A percentile compares a stretch with the other conserved stretches of the same genome.
Evolutionary conservation across 2,329 filamentous ascomycete genomes (phyloP).

Genomic region (Fusarium sp.): DNA sequence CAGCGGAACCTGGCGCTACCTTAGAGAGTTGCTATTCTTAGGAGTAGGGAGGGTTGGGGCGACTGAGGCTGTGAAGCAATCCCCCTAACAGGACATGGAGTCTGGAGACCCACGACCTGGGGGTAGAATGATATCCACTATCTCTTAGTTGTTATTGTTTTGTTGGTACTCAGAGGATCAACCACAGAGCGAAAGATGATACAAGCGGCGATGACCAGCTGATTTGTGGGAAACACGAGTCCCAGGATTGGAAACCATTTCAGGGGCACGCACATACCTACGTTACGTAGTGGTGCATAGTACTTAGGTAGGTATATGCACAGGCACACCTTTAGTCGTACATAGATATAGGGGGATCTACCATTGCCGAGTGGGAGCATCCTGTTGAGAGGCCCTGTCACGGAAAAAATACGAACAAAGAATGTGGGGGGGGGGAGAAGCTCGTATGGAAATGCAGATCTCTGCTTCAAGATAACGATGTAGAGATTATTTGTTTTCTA

Average conservation of each 20-base stretch:
- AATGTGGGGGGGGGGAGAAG: constrained; percentile 26
- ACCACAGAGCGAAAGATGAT: neutral
- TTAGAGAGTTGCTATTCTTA: constrained; percentile 39
- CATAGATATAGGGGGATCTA: constrained; percentile 26
- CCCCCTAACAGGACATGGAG: neutral
- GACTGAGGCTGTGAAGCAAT: constrained; percentile 44
- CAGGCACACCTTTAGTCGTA: constrained; percentile 17
- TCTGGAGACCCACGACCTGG: constrained; percentile 33
- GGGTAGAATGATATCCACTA: constrained; percentile 28
- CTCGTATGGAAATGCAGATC: constrained; percentile 36
- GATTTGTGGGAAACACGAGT: constrained; percentile 8
- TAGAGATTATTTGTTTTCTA: neutral
- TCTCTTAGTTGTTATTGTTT: constrained; percentile 8
- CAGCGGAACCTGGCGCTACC: constrained; percentile 33
- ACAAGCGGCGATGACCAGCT: neutral
- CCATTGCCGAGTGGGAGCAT: constrained; percentile 34
- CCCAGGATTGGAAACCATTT: constrained; percentile 9
- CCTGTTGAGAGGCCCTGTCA: constrained; percentile 7
- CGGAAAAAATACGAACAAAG: constrained; percentile 39
- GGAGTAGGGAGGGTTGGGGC: constrained; percentile 25
- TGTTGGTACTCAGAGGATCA: constrained; percentile 2
- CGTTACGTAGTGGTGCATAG: constrained; percentile 2
- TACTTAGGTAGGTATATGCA: no score
- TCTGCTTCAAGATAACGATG: constrained; percentile 24
- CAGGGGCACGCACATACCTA: constrained; percentile 17